A percentile compares a stretch with the other conserved stretches of the same genome.
These are phyloP conservation scores for Ailanthus altissimus DNA, from an alignment of 345 rosid genomes.

Conservation along the genomic window DNA sequence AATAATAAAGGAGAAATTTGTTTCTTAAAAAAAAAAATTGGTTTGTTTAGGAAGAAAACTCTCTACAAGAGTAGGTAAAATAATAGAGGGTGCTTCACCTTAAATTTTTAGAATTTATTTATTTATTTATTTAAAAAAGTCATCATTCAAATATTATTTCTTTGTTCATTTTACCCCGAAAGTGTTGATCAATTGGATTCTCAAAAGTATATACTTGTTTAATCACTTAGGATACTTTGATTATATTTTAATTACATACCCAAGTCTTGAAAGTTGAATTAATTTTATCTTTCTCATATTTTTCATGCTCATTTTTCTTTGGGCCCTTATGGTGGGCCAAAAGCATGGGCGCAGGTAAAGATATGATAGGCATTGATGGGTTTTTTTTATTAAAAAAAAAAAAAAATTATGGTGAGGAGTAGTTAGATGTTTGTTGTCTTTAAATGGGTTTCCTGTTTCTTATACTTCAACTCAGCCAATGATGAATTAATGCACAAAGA, in stretches of 20 bases:
- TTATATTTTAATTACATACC: background rate
- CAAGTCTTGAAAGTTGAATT: background rate
- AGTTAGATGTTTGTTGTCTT: slow-evolving; percentile 12
- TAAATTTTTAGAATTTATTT: too few relatives aligned
- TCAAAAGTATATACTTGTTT: background rate
- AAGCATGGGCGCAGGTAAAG: background rate
- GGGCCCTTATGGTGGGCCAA: background rate
- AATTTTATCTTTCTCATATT: background rate
- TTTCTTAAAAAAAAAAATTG: background rate
- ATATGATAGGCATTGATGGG: background rate
- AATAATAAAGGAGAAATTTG: too few relatives aligned
- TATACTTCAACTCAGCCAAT: background rate
- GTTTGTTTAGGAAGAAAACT: too few relatives aligned
- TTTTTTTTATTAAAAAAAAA: background rate
- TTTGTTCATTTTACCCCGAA: background rate
- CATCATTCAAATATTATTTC: background rate
- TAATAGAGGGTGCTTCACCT: too few relatives aligned
- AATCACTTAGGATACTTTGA: background rate
- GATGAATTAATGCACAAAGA: background rate
- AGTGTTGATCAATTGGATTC: background rate
- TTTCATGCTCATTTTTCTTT: background rate
- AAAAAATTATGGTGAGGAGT: slow-evolving; percentile 1
- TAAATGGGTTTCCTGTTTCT: background rate
- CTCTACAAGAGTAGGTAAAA: background rate
- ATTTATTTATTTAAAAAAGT: too few relatives aligned